A percentile compares a stretch with the other conserved stretches of the same genome.
phyloP scores from a whole-genome alignment of 2,329 filamentous ascomycete genomes.

The Dendryphion nanum region DNA sequence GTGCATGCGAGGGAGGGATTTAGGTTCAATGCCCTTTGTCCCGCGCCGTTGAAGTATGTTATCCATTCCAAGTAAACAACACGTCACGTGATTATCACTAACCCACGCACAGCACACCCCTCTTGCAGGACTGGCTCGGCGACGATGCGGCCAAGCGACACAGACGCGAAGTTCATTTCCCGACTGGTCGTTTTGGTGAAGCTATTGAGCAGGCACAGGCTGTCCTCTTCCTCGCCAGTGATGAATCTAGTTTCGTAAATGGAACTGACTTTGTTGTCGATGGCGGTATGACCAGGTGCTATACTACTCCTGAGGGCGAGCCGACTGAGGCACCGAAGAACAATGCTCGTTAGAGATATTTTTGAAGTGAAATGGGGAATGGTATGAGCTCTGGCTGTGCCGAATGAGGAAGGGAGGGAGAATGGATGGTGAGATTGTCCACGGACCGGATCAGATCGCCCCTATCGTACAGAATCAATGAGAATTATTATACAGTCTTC shows the following conservation, averaged over 20 bases:
- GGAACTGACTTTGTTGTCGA: conserved; percentile 93
- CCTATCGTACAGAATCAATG: too few species aligned
- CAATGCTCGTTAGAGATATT: conserved; percentile 10
- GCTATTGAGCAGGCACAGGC: conserved; percentile 91
- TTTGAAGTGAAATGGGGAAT: too few species aligned
- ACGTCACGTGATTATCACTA: background rate
- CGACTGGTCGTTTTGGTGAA: conserved; percentile 83
- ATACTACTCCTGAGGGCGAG: conserved; percentile 64
- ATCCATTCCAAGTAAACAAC: background rate
- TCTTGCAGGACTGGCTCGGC: conserved; percentile 90
- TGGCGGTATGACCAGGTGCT: conserved; percentile 90
- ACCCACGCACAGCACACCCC: conserved; percentile 62
- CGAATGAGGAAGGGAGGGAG: too few species aligned
- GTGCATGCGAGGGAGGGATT: conserved; percentile 87
- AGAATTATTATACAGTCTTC: too few species aligned
- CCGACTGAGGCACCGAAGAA: conserved; percentile 55
- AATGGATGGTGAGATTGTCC: too few species aligned
- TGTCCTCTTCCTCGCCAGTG: conserved; percentile 81
- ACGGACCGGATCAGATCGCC: too few species aligned
- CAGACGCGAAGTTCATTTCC: conserved; percentile 86
- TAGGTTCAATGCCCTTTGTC: conserved; percentile 88
- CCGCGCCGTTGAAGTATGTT: conserved; percentile 77
- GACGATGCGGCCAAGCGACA: conserved; percentile 79
- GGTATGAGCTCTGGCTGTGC: too few species aligned
- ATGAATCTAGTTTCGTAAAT: conserved; percentile 88